Percentiles rank a stretch among this genome's conserved stretches.
Evolutionary conservation across 306 rosid species (phyloP).

Genomic region (Lathyrus aphaca): DNA sequence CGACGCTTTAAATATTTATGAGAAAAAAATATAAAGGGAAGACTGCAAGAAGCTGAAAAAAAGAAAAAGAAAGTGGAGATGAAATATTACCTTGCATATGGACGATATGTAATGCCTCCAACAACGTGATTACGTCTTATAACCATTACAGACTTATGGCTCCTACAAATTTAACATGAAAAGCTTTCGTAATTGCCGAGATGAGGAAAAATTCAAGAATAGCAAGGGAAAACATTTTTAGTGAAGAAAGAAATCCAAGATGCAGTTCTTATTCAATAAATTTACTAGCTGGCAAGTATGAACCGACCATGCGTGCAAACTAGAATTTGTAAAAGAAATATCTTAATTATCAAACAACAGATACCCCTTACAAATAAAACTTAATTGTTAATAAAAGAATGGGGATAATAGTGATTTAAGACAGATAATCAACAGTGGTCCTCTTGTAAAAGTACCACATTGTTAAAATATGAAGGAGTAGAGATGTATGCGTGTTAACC

Average conservation of each 20-base stretch:
- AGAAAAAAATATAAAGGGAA: not conserved
- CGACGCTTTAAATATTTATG: not conserved
- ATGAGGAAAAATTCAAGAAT: constrained; percentile 23
- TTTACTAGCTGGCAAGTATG: constrained; percentile 11
- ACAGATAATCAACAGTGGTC: not conserved
- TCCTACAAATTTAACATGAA: constrained; percentile 57
- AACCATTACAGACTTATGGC: constrained; percentile 95
- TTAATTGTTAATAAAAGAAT: constrained; percentile 13
- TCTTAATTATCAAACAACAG: constrained; percentile 9
- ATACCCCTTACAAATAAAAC: constrained; percentile 6
- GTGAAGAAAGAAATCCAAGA: not conserved
- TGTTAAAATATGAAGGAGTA: not conserved
- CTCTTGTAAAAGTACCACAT: not conserved
- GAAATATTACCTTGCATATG: constrained; percentile 70
- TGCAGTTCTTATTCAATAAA: constrained; percentile 30
- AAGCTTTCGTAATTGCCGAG: constrained; percentile 19
- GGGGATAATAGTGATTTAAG: constrained; percentile 8
- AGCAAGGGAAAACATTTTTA: constrained; percentile 14
- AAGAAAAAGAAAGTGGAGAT: not conserved
- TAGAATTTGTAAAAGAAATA: constrained; percentile 20
- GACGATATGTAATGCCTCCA: constrained; percentile 99
- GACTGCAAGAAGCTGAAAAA: constrained; percentile 13
- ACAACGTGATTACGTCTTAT: constrained; percentile 83
- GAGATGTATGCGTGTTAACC: too few relatives aligned
- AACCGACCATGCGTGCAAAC: constrained; percentile 14